Evolutionary conservation across 225 moss, liverwort and hornwort genomes (phyloP).

Genomic region (Lunularia cruciata): DNA sequence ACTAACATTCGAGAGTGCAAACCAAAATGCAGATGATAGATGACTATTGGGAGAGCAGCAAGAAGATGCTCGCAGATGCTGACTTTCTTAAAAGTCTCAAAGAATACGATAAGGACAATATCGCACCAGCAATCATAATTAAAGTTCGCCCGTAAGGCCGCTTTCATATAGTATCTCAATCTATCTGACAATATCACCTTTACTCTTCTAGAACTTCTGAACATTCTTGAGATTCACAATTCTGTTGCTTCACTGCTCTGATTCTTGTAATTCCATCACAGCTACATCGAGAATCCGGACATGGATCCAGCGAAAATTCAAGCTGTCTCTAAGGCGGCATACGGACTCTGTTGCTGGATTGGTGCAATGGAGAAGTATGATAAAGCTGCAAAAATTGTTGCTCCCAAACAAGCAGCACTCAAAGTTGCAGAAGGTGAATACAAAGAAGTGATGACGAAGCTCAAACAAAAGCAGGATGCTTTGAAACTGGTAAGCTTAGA

Average conservation of each 20-base stretch:
- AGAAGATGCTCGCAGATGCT: conserved; percentile 81
- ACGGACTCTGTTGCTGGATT: conserved; percentile 91
- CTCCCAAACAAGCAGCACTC: conserved; percentile 76
- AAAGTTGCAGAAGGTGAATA: conserved; percentile 81
- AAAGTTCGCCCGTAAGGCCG: conserved; percentile 59
- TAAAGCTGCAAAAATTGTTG: conserved; percentile 72
- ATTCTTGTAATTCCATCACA: conserved; percentile 27
- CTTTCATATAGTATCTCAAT: not conserved
- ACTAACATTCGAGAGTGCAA: no score
- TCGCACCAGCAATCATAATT: conserved; percentile 54
- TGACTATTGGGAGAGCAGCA: conserved; percentile 95
- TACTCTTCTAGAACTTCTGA: no score
- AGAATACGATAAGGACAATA: conserved; percentile 88
- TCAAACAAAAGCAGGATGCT: conserved; percentile 70
- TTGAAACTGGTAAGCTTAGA: conserved; percentile 56
- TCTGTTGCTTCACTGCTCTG: not conserved
- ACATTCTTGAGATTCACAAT: no score
- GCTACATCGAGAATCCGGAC: conserved; percentile 74
- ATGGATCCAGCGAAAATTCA: conserved; percentile 70
- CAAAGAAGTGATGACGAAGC: conserved; percentile 77
- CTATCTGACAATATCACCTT: not conserved
- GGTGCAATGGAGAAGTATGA: conserved; percentile 93
- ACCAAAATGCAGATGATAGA: conserved; percentile 62
- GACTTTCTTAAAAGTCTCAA: conserved; percentile 76
- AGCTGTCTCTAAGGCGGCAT: conserved; percentile 83